Conservation (phyloP, 495 filamentous ascomycete genomes). For the Podospora fimiseda region DNA sequence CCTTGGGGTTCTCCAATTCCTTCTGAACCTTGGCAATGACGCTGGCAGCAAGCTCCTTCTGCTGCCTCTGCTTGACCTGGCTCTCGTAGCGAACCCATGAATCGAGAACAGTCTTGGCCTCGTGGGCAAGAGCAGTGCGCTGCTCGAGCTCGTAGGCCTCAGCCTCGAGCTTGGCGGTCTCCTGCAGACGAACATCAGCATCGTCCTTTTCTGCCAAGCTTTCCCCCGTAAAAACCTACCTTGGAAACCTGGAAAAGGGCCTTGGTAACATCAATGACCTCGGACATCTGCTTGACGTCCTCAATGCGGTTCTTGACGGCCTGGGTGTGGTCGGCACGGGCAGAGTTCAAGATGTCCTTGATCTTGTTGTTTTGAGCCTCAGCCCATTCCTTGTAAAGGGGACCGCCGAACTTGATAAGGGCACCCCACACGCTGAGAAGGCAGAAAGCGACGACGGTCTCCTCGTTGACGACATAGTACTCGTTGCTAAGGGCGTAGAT, state of each 20-base stretch:
- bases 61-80: conserved; percentile 97
- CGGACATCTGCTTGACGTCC: conserved; percentile 83
- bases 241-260: conserved; percentile 95
- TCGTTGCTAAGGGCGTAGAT: conserved; percentile 98
- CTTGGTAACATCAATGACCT: conserved; percentile 95
- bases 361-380: conserved; percentile 79
- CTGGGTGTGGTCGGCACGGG: conserved; percentile 86
- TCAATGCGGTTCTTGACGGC: conserved; percentile 91
- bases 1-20: conserved; percentile 95
- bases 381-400: conserved; percentile 88
- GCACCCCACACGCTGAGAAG: conserved; percentile 84
- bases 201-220: neutral
- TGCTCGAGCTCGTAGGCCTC: conserved; percentile 96
- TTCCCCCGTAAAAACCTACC: conserved; percentile 43
- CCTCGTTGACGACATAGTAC: conserved; percentile 98
- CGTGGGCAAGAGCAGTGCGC: conserved; percentile 75
- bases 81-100: conserved; percentile 98
- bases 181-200: conserved; percentile 48
- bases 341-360: conserved; percentile 85
- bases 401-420: conserved; percentile 85
- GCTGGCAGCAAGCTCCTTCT: conserved; percentile 85
- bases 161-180: conserved; percentile 93
- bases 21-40: conserved; percentile 96
- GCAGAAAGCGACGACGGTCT: conserved; percentile 84
- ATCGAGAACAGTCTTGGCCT: conserved; percentile 93